A percentile compares a stretch with the other conserved stretches of the same genome.
Conservation (phyloP, 2,329 filamentous ascomycete genomes). For the Penicillium corylophilum region DNA sequence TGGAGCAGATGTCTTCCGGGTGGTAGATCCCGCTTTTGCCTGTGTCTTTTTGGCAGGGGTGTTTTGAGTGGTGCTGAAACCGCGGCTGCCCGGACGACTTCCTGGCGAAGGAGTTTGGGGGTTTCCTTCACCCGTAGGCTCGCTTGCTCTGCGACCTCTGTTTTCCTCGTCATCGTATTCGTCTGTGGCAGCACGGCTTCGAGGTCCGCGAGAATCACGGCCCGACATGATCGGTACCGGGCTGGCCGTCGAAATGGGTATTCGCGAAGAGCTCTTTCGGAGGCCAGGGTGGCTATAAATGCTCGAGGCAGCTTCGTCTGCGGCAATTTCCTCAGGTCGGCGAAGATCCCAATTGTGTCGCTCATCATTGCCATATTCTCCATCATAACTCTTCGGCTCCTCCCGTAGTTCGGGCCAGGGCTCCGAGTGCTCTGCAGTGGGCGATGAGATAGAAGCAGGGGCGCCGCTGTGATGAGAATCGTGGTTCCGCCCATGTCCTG, state of each 20-base stretch:
- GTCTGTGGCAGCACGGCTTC: slow-evolving; percentile 58
- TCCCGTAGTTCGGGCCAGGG: slow-evolving; percentile 38
- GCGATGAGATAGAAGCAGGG: slow-evolving; percentile 23
- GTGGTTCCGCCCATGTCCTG: slow-evolving; percentile 37
- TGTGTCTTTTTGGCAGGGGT: slow-evolving; percentile 33
- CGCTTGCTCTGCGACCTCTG: slow-evolving; percentile 62
- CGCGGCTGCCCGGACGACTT: slow-evolving; percentile 35
- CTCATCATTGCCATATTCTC: slow-evolving; percentile 46
- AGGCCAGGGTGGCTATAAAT: slow-evolving; percentile 53
- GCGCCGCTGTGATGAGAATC: slow-evolving; percentile 35
- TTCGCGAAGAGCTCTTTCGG: slow-evolving; percentile 70
- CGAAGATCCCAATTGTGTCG: slow-evolving; percentile 68
- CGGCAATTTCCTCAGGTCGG: slow-evolving; percentile 72
- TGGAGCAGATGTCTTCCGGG: slow-evolving; percentile 41
- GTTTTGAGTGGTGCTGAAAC: slow-evolving; percentile 25
- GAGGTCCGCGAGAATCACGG: slow-evolving; percentile 66
- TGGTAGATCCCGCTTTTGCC: slow-evolving; percentile 28
- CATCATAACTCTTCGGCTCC: slow-evolving; percentile 38
- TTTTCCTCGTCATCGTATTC: slow-evolving; percentile 63
- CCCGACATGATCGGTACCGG: slow-evolving; percentile 74
- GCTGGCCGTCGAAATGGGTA: slow-evolving; percentile 80
- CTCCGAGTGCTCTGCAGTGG: slow-evolving; percentile 31
- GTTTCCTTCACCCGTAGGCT: slow-evolving; percentile 36
- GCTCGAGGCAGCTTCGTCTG: slow-evolving; percentile 47
- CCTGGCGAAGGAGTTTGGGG: slow-evolving; percentile 28